These are phyloP conservation scores for Fraxinus ornus DNA, from an alignment of 305 asterid genomes.

Conservation along the genomic window DNA sequence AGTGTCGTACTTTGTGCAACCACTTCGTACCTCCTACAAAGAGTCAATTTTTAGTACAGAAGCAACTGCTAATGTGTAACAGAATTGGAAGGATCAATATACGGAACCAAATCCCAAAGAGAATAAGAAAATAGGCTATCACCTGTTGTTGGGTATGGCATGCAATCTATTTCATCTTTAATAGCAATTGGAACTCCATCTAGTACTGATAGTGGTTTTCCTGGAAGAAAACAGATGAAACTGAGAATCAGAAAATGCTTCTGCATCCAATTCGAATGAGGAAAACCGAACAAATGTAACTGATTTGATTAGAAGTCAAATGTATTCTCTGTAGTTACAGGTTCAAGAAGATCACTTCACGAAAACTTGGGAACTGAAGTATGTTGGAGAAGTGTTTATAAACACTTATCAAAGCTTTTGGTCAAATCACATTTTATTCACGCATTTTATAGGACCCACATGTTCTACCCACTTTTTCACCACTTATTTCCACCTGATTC, in stretches of 20 bases:
- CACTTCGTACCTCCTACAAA: slow-evolving; percentile 83
- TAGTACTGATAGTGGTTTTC: slow-evolving; percentile 62
- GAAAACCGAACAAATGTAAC: background rate
- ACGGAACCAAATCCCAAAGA: background rate
- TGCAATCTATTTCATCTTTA: slow-evolving; percentile 87
- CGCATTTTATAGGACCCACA: background rate
- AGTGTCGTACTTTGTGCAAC: slow-evolving; percentile 67
- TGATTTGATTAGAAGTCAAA: background rate
- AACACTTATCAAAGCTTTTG: background rate
- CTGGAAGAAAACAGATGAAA: slow-evolving; percentile 28
- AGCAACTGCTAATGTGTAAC: background rate
- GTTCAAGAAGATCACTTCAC: background rate
- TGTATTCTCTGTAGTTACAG: background rate
- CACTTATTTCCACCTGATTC: background rate
- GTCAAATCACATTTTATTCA: background rate
- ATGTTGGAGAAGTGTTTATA: background rate
- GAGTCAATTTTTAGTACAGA: background rate
- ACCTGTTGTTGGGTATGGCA: slow-evolving; percentile 95
- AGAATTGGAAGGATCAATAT: background rate
- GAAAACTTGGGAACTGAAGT: background rate
- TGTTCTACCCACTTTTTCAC: background rate
- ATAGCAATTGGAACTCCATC: slow-evolving; percentile 90
- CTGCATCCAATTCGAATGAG: background rate
- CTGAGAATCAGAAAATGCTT: background rate
- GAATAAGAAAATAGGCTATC: background rate